phyloP scores from a whole-genome alignment of 768 basidiomycete genomes.

The Rhodotorula graminis region DNA sequence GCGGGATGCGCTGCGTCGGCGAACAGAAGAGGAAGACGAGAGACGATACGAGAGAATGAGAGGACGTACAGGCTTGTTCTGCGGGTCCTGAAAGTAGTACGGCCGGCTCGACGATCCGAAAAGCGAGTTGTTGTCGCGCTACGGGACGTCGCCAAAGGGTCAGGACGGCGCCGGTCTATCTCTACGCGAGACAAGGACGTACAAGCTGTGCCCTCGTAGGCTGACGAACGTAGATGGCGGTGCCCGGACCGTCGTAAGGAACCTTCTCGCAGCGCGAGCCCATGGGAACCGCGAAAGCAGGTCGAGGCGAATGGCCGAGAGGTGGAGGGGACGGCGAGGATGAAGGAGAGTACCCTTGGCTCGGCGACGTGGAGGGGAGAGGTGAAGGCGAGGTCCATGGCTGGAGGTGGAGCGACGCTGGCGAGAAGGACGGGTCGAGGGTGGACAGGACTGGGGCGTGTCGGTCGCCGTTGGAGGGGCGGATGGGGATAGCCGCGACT shows the following conservation, averaged over 20 bases:
- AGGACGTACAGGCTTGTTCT: constrained; percentile 11
- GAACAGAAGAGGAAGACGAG: neutral
- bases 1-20: neutral
- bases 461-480: neutral
- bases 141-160: neutral
- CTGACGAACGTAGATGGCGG: constrained; percentile 26
- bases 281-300: constrained; percentile 10
- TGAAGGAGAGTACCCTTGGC: neutral
- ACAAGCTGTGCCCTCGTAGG: constrained; percentile 30
- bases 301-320: neutral
- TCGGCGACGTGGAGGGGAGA: neutral
- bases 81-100: constrained; percentile 25
- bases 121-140: constrained; percentile 33
- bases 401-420: constrained; percentile 17
- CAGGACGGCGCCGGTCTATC: too few relatives aligned
- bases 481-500: constrained; percentile 3
- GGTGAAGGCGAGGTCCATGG: neutral
- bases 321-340: neutral
- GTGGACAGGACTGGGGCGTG: constrained; percentile 29
- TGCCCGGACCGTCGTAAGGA: constrained; percentile 30
- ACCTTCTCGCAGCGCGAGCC: constrained; percentile 24
- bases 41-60: neutral
- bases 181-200: neutral
- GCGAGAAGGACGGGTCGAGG: constrained; percentile 29
- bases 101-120: constrained; percentile 30